Percentiles rank a stretch among this genome's conserved stretches.
Conservation (phyloP, 2,329 filamentous ascomycete species). For the Sphaerulina vaccinii region DNA sequence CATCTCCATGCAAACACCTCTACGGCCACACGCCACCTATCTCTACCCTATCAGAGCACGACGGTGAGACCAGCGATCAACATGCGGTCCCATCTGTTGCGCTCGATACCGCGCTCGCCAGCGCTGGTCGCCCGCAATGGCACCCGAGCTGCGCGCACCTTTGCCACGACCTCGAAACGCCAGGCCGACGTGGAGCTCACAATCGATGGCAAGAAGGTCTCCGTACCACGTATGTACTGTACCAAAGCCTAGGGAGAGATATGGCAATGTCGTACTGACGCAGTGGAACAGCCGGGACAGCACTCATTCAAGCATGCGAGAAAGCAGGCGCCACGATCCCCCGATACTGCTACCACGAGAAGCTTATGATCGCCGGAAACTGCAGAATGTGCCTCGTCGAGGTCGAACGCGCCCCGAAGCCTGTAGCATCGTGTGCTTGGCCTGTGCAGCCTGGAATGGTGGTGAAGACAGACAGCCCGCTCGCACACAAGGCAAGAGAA, state of each 20-base stretch:
- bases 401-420: slow-evolving; percentile 93
- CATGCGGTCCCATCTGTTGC: slow-evolving; percentile 66
- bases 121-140: slow-evolving; percentile 37
- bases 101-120: slow-evolving; percentile 59
- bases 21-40: slow-evolving; percentile 16
- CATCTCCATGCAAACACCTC: slow-evolving; percentile 9
- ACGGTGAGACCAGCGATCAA: slow-evolving; percentile 36
- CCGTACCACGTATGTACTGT: slow-evolving; percentile 75
- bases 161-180: slow-evolving; percentile 75
- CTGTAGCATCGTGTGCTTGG: slow-evolving; percentile 97
- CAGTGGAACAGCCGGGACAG: slow-evolving; percentile 73
- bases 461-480: slow-evolving; percentile 94
- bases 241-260: not conserved
- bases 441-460: slow-evolving; percentile 98
- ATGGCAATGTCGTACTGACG: slow-evolving; percentile 17
- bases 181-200: slow-evolving; percentile 95
- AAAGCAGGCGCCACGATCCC: slow-evolving; percentile 90
- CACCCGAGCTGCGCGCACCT: slow-evolving; percentile 67
- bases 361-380: slow-evolving; percentile 98
- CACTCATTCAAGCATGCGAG: slow-evolving; percentile 98
- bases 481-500: slow-evolving; percentile 96
- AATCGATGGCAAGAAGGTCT: slow-evolving; percentile 94
- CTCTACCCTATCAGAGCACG: slow-evolving; percentile 12
- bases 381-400: slow-evolving; percentile 99
- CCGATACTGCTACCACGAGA: slow-evolving; percentile 99